Evolutionary conservation across 2,329 filamentous ascomycete genomes (phyloP).

Genomic region (Fusarium fujikuroi): DNA sequence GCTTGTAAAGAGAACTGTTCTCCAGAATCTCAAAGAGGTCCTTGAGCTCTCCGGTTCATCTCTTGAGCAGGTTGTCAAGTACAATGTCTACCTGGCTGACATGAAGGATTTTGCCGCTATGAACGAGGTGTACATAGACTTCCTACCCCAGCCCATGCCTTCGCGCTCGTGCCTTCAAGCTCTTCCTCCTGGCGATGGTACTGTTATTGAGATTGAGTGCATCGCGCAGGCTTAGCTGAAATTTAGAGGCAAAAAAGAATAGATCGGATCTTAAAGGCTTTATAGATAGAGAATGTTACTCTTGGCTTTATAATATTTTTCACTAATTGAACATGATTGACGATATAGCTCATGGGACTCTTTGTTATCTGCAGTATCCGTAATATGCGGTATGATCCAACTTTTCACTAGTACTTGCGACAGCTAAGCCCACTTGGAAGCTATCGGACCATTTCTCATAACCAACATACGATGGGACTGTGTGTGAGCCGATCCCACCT

Average conservation of each 20-base stretch:
- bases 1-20: slow-evolving; percentile 10
- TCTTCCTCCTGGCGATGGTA: slow-evolving; percentile 51
- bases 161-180: slow-evolving; percentile 55
- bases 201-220: slow-evolving; percentile 58
- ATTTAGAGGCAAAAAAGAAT: neutral
- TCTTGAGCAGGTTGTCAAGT: slow-evolving; percentile 74
- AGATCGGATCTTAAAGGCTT: neutral
- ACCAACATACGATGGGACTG: neutral
- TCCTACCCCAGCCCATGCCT: slow-evolving; percentile 55
- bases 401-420: neutral
- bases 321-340: too few relatives aligned
- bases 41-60: slow-evolving; percentile 73
- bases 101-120: slow-evolving; percentile 79
- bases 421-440: too few relatives aligned
- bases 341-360: accelerated
- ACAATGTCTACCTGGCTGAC: slow-evolving; percentile 75
- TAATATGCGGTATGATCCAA: neutral
- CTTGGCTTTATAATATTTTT: neutral
- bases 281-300: neutral
- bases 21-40: slow-evolving; percentile 71
- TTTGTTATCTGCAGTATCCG: neutral
- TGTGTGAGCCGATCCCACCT: neutral
- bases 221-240: slow-evolving; percentile 51
- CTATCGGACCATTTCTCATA: neutral
- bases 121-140: slow-evolving; percentile 55